Evolutionary conservation across 768 basidiomycete genomes (phyloP), one percentile per base, ranked within the genome.

Genomic region (Pleurotus giganteus): DNA sequence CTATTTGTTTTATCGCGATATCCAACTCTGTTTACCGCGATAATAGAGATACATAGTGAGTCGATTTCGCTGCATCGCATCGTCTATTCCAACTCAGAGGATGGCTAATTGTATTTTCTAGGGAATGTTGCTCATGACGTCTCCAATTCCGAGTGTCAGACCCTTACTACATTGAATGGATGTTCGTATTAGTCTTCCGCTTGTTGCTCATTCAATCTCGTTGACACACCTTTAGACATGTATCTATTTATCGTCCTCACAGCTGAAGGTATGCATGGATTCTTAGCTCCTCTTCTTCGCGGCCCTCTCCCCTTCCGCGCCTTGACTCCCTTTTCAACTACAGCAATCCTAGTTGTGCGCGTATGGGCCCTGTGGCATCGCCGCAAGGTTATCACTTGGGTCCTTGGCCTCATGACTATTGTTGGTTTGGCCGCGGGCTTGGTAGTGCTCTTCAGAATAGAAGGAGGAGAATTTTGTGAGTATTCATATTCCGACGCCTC

Each of bases 1-100:
- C 27, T 54, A 15, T 54, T 44, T 19, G 8, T 54, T 19, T 32
- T 54, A 6, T 34, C 53, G 23, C 53, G 53, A 17, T 54, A 54
- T 37, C 53, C 53, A 12, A 28, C 39, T 27, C 3, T 54, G 27
- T 42, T 45, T 23, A 54, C 31, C 13, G 21, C 15, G 9, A 19
- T 54, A 17, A 32, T 23, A 9, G 29, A 11, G n/a, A n/a, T 51
- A 17, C 37, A 51, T 37, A 19, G 49, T 51, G 34, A 51, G 49
- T n/a, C n/a, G n/a, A n/a, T n/a, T n/a, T n/a, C n/a, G n/a, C n/a
- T n/a, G n/a, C n/a, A n/a, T n/a, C n/a, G n/a, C n/a, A n/a, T n/a
- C n/a, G n/a, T n/a, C n/a, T n/a, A n/a, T 9, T 9, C 9, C 9
- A 36, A n/a, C 11, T 11, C n/a, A n/a, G n/a, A 36, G n/a, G n/a